A percentile compares a stretch with the other conserved stretches of the same genome.
Conservation (phyloP, 2,329 filamentous ascomycete species). For the Xylariaceae sp. region DNA sequence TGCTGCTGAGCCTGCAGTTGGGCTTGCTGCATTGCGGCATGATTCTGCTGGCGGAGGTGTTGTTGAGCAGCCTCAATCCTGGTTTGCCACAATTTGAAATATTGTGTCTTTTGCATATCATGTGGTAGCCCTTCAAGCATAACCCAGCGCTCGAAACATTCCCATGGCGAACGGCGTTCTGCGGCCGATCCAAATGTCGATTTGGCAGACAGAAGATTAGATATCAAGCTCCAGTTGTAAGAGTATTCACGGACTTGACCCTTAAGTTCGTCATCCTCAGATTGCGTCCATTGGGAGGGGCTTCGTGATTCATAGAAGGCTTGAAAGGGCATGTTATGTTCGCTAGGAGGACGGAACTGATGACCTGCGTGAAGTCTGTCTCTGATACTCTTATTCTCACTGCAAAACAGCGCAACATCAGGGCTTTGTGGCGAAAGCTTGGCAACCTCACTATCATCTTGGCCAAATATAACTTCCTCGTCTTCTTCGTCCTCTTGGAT, state of each 20-base stretch:
- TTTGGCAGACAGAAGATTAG: constrained; percentile 68
- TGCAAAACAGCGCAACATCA: constrained; percentile 81
- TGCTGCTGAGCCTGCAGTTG: constrained; percentile 27
- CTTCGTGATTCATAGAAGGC: constrained; percentile 84
- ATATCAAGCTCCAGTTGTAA: constrained; percentile 97
- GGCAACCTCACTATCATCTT: constrained; percentile 24
- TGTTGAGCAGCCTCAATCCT: constrained; percentile 59
- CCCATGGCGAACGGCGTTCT: constrained; percentile 91
- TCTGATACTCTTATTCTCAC: constrained; percentile 83
- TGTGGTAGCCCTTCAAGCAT: constrained; percentile 83
- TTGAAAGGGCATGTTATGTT: constrained; percentile 84
- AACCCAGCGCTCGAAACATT: constrained; percentile 97
- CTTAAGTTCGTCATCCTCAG: constrained; percentile 87
- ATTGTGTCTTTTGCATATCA: constrained; percentile 93
- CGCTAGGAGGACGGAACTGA: constrained; percentile 87
- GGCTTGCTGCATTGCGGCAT: constrained; percentile 40
- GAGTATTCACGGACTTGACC: constrained; percentile 84
- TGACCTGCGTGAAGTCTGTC: constrained; percentile 88
- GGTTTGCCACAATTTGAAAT: constrained; percentile 72
- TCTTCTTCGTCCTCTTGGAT: constrained; percentile 64
- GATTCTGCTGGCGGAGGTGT: constrained; percentile 50
- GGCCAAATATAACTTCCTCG: constrained; percentile 34
- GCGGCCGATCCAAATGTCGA: constrained; percentile 80
- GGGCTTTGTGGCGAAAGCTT: constrained; percentile 64
- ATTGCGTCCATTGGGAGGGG: constrained; percentile 85